phyloP scores from a whole-genome alignment of 352 stramenopile species.

The Phytophthora cactorum region DNA sequence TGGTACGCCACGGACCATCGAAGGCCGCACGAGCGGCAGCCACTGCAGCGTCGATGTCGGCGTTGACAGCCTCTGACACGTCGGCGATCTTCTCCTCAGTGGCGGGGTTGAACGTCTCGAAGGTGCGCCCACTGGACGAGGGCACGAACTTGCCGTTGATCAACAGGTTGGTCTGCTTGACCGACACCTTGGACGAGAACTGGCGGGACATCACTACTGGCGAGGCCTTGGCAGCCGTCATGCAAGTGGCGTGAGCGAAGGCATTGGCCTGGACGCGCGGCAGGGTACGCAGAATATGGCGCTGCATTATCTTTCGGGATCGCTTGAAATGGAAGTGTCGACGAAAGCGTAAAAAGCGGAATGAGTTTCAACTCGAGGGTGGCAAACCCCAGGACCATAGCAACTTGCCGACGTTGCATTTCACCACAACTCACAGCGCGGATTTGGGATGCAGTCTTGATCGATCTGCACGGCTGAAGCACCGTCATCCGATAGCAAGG shows the following conservation, averaged over 20 bases:
- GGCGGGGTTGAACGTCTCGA: constrained; percentile 78
- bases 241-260: constrained; percentile 7
- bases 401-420: constrained; percentile 4
- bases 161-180: constrained; percentile 79
- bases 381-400: not conserved
- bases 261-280: constrained; percentile 23
- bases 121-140: constrained; percentile 59
- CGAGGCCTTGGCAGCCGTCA: constrained; percentile 30
- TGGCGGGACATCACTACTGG: constrained; percentile 26
- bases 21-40: constrained; percentile 65
- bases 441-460: constrained; percentile 19
- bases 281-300: constrained; percentile 45
- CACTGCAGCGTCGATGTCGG: constrained; percentile 74
- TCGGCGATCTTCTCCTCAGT: constrained; percentile 75
- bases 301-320: constrained; percentile 38
- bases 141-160: constrained; percentile 88
- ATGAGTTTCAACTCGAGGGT: constrained; percentile 62
- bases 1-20: constrained; percentile 60
- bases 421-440: constrained; percentile 3
- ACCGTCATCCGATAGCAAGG: constrained; percentile 17
- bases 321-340: constrained; percentile 2
- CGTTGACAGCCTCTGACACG: constrained; percentile 57
- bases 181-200: constrained; percentile 40
- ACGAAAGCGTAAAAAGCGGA: constrained; percentile 12
- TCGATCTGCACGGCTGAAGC: constrained; percentile 13